Percentiles rank a stretch among this genome's conserved stretches.
Evolutionary conservation across 441 rosid species (phyloP).

Genomic region (Flueggea neowawraea): DNA sequence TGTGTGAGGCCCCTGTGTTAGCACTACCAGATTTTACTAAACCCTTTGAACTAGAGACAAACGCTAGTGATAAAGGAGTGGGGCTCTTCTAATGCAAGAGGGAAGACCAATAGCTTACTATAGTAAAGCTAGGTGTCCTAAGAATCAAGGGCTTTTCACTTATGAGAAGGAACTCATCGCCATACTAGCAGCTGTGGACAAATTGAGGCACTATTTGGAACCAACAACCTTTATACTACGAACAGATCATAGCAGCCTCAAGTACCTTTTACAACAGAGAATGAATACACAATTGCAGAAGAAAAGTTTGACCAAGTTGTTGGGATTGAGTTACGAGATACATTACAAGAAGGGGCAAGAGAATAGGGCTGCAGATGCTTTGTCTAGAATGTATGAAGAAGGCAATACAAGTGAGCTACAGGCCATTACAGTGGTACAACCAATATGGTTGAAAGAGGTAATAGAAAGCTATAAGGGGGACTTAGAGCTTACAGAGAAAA

Average conservation of each 20-base stretch:
- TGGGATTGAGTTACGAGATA: not conserved
- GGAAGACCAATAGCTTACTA: not conserved
- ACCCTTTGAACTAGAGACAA: not conserved
- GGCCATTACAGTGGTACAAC: not conserved
- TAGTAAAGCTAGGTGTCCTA: not conserved
- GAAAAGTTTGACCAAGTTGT: not conserved
- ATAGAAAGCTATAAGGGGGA: too few species aligned
- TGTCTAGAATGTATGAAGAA: not conserved
- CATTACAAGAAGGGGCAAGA: not conserved
- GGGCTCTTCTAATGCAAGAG: not conserved
- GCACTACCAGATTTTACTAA: not conserved
- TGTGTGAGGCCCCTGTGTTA: not conserved
- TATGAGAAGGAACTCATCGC: conserved; percentile 5
- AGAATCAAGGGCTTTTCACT: not conserved
- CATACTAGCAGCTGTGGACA: not conserved
- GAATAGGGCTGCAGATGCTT: conserved; percentile 6
- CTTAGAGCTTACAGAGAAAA: too few species aligned
- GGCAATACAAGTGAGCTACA: not conserved
- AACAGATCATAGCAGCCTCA: conserved; percentile 3
- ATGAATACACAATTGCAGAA: not conserved
- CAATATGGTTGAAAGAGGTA: not conserved
- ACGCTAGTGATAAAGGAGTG: not conserved
- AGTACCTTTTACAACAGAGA: not conserved
- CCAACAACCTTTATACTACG: not conserved
- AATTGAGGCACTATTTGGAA: conserved; percentile 1